These are phyloP conservation scores for Oxytropis ochrocephala DNA, from an alignment of 306 rosid species.

Conservation along the genomic window DNA sequence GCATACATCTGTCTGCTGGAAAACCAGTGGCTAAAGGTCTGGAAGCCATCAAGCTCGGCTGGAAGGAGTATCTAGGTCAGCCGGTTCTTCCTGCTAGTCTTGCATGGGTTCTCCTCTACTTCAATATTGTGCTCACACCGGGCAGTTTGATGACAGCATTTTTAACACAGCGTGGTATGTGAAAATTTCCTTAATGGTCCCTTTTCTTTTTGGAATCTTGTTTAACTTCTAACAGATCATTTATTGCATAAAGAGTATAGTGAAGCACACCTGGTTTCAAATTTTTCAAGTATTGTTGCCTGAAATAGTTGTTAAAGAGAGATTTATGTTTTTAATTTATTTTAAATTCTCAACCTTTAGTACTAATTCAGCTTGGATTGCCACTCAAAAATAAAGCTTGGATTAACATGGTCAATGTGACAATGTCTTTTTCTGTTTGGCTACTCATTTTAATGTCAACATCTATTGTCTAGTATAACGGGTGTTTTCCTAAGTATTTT, in stretches of 20 bases:
- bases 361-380: background rate
- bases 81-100: slow-evolving; percentile 98
- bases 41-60: slow-evolving; percentile 81
- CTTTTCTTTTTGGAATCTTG: background rate
- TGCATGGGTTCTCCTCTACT: slow-evolving; percentile 80
- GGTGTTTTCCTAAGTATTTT: background rate
- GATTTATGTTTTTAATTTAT: background rate
- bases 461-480: background rate
- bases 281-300: background rate
- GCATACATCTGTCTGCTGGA: slow-evolving; percentile 24
- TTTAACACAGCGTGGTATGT: slow-evolving; percentile 78
- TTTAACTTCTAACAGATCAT: background rate
- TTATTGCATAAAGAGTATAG: background rate
- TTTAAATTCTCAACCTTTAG: background rate
- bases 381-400: no score
- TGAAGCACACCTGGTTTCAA: background rate
- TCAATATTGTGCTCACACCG: slow-evolving; percentile 83
- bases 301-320: background rate
- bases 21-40: slow-evolving; percentile 63
- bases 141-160: slow-evolving; percentile 98
- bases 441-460: background rate
- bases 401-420: no score
- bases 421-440: background rate
- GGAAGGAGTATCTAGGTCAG: slow-evolving; percentile 86
- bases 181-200: slow-evolving; percentile 3